These are phyloP conservation scores for Lineolata rhizophorae DNA, from an alignment of 495 filamentous ascomycete species.

Conservation along the genomic window DNA sequence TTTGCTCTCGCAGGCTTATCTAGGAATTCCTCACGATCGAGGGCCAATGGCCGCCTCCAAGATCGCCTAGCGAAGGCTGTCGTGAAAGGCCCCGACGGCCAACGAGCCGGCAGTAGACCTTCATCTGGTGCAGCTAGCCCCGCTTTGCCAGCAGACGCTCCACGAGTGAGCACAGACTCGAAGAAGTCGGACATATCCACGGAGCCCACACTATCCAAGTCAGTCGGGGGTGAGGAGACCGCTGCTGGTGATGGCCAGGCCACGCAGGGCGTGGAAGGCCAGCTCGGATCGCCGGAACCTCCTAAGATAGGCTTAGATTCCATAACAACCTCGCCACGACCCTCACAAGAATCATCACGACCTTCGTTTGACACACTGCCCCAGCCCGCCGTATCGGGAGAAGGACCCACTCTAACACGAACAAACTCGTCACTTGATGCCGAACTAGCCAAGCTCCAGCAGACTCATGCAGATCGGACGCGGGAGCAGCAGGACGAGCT, in stretches of 20 bases:
- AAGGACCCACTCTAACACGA: too few relatives aligned
- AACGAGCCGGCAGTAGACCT: constrained; percentile 7
- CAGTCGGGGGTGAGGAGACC: background rate
- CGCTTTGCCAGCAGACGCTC: constrained; percentile 9
- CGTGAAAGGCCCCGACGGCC: constrained; percentile 15
- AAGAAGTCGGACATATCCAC: constrained; percentile 7
- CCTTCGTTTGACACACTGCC: constrained; percentile 10
- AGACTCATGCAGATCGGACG: constrained; percentile 36
- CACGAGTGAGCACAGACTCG: constrained; percentile 12
- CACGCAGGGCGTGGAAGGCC: background rate
- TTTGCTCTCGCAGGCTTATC: constrained; percentile 2
- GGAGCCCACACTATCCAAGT: too few relatives aligned
- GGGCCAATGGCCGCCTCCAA: constrained; percentile 56
- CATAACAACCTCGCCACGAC: background rate
- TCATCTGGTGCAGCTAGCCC: constrained; percentile 11
- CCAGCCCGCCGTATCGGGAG: too few relatives aligned
- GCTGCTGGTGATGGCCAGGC: background rate
- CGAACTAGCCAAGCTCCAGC: constrained; percentile 26
- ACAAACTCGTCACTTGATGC: constrained; percentile 4
- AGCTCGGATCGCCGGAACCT: too few relatives aligned
- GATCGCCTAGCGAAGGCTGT: constrained; percentile 59
- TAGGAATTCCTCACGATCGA: constrained; percentile 19
- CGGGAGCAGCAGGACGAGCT: constrained; percentile 55
- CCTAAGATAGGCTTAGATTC: too few relatives aligned
- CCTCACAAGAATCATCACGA: constrained; percentile 5